Base-by-base conservation (phyloP, 495 filamentous ascomycete species). In the Annulohypoxylon nitens region DNA sequence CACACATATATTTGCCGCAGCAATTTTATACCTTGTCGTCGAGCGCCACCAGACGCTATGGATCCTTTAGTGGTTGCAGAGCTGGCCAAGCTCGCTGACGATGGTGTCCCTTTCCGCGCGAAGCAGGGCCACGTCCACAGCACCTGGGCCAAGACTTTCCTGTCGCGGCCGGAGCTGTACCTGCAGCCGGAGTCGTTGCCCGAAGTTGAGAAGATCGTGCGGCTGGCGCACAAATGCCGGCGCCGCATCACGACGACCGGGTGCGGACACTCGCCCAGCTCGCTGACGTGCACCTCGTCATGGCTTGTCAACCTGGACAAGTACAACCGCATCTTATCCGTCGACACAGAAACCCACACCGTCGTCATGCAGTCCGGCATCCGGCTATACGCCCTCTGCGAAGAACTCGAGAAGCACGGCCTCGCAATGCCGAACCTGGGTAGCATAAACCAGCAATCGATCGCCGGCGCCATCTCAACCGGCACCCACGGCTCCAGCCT, bases 111-210 rank as follows among this genome's bases (percentile, higher is more conserved):
- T 30, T 97, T 98, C 85, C 93, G 90, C 80, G 91, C 92, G 3
- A 84, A 86, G 55, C 80, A 83, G 64, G 81, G 87, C 34, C 89
- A 98, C 81, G 81, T 88, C 39, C 96, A 99, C 85, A 90, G 92
- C 75, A 99, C 97, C n/a, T 99, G 96, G 96, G 96, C 97, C 26
- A 91, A 90, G 78, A 98, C 96, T 43, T 96, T 94, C 83, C 90
- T 90, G 77, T 93, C 90, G 48, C 87, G 89, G 18, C 96, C 96
- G 0, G 94, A 97, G 81, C 89, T 98, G 66, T 97, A 93, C 81
- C 87, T 98, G 71, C 92, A 90, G 64, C 96, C 96, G 1, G 84
- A 92, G 67, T 89, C 90, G 0, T 83, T 93, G 58, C 83, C 84
- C 6, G 97, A 98, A 82, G 88, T 99, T 71, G 90, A 93, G 75